phyloP scores from a whole-genome alignment of 2,329 filamentous ascomycete species.

The Xylaria arbuscula region DNA sequence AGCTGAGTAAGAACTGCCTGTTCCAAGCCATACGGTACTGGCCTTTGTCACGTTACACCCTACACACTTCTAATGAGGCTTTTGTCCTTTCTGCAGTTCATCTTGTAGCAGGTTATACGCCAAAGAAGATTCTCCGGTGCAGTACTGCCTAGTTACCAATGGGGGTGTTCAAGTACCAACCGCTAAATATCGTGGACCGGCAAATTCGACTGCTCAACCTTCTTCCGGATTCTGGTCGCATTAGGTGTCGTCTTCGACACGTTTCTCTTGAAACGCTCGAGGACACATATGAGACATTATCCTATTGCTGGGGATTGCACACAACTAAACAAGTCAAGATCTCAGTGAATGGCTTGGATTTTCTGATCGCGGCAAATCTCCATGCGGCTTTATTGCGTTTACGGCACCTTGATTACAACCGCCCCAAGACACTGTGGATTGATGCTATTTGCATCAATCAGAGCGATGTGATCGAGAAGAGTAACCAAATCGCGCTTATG shows the following conservation, averaged over 20 bases:
- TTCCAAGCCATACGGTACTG: too few relatives aligned
- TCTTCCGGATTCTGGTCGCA: conserved; percentile 17
- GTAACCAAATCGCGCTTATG: conserved; percentile 31
- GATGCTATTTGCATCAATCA: too few relatives aligned
- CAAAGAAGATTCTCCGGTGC: neutral
- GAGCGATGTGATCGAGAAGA: conserved; percentile 28
- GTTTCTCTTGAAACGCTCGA: conserved; percentile 14
- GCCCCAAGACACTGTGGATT: conserved; percentile 28
- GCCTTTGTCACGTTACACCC: too few relatives aligned
- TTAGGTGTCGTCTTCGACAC: conserved; percentile 31
- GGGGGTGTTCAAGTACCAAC: conserved; percentile 13
- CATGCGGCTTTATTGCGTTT: conserved; percentile 29
- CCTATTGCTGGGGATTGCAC: conserved; percentile 29
- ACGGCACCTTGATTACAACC: conserved; percentile 11
- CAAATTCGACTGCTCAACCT: conserved; percentile 31
- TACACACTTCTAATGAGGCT: too few relatives aligned
- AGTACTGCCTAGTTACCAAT: conserved; percentile 9
- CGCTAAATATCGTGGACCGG: conserved; percentile 5
- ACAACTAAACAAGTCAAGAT: conserved; percentile 21
- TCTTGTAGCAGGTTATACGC: neutral
- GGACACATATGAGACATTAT: conserved; percentile 31
- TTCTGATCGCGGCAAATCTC: conserved; percentile 32
- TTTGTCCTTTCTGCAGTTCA: neutral
- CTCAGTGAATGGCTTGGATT: conserved; percentile 19
- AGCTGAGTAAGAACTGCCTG: too few relatives aligned